Base-by-base conservation (phyloP, 1,139 yeast species). In the Hyphopichia wangnamkhiaoensis region DNA sequence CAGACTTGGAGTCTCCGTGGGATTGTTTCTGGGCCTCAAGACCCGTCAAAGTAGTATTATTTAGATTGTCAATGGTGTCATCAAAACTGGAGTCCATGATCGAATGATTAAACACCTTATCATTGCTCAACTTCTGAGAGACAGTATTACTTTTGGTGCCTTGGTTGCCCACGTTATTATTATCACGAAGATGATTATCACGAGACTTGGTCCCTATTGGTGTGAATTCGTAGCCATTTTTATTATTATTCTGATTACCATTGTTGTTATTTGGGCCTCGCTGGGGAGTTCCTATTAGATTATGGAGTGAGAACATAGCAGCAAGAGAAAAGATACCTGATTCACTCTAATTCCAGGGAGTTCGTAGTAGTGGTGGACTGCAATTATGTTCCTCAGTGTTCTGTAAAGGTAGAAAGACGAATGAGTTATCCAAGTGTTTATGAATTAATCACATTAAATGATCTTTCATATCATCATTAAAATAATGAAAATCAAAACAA, bases 191-290 rank as follows among this genome's bases (percentile, higher is more conserved):
- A 7, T 10, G 12, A 15, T 29, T 21, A 31, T 40, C 40, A 31
- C 40, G 38, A 15, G 33, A 18, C 25, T 33, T 33, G 23, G 39
- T 50, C 1, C 74, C 77, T 28, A 73, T 65, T 3, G 79, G 79
- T 3, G 78, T 73, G 50, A 73, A 73, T 47, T 68, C 72, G 37
- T 59, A 56, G 10, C 34, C 28, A 15, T 14, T 27, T 27, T 17
- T 28, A 5, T 19, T n/a, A 28, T 42, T 39, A 12, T 45, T 37
- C 34, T 40, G 41, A 5, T 19, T n/a, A 28, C 43, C 39, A 12
- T 45, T 37, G 33, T 40, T 41, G 24, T 34, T 39, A 9, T 37
- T 35, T 7, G 40, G 43, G 15, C 37, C 36, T 32, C 46, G 39
- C 19, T 43, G 52, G 4, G 69, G 68, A 2, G 68, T 62, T n/a